Percentiles rank a stretch among this genome's conserved stretches.
Evolutionary conservation across 2,329 filamentous ascomycete species (phyloP).

Genomic region (Sclerotinia subarctica): DNA sequence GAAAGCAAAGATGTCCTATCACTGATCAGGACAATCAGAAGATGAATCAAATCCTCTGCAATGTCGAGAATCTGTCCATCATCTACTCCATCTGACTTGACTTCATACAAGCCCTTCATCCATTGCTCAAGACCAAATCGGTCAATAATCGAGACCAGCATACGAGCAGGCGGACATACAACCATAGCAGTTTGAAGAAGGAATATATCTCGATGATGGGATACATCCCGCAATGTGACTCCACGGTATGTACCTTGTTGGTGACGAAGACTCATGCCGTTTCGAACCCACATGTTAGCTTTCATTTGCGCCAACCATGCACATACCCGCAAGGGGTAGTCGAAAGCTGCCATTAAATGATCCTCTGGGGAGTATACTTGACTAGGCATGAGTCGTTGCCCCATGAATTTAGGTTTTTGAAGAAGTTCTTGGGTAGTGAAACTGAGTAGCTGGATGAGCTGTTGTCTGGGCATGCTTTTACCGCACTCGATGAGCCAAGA

Average conservation of each 20-base stretch:
- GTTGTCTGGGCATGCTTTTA: conserved; percentile 66
- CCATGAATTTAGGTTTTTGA: conserved; percentile 61
- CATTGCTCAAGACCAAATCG: conserved; percentile 85
- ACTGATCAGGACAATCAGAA: conserved; percentile 85
- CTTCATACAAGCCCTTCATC: conserved; percentile 79
- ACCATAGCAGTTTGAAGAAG: conserved; percentile 88
- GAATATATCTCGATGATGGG: conserved; percentile 92
- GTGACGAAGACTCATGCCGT: conserved; percentile 91
- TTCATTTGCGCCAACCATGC: conserved; percentile 98
- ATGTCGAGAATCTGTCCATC: conserved; percentile 87
- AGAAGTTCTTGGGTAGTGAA: conserved; percentile 71
- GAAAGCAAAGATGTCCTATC: conserved; percentile 80
- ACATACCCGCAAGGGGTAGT: conserved; percentile 88
- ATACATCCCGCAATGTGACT: conserved; percentile 84
- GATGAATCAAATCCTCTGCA: conserved; percentile 91
- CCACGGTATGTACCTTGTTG: conserved; percentile 93
- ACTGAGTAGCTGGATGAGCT: conserved; percentile 65
- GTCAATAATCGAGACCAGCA: conserved; percentile 86
- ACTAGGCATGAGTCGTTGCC: conserved; percentile 51
- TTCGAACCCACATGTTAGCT: conserved; percentile 96
- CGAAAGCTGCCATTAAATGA: conserved; percentile 81
- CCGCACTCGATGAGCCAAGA: conserved; percentile 95
- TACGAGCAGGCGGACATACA: conserved; percentile 75
- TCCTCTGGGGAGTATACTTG: conserved; percentile 66
- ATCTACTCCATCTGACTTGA: conserved; percentile 71